phyloP scores from a whole-genome alignment of 176 grass and related monocot species.

The Lolium perenne region DNA sequence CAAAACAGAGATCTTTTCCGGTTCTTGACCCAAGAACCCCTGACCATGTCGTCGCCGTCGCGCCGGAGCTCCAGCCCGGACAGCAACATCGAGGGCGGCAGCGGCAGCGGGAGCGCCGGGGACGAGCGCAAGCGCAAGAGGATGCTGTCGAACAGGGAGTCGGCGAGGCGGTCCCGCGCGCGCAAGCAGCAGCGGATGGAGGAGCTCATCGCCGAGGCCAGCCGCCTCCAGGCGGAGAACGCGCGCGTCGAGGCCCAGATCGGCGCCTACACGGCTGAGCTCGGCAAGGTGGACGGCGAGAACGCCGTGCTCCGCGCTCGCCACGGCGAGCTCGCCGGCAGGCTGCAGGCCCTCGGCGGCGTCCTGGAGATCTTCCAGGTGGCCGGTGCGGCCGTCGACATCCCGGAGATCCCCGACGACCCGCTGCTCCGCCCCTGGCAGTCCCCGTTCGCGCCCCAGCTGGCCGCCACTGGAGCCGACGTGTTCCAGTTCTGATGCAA shows the following conservation, averaged over 20 bases:
- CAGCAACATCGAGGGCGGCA: slow-evolving; percentile 35
- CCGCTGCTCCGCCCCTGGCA: slow-evolving; percentile 73
- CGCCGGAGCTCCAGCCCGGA: slow-evolving; percentile 59
- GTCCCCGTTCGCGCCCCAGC: slow-evolving; percentile 54
- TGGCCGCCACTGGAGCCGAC: neutral
- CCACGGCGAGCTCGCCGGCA: slow-evolving; percentile 49
- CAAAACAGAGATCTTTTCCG: neutral
- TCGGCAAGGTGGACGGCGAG: slow-evolving; percentile 59
- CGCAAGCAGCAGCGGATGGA: slow-evolving; percentile 73
- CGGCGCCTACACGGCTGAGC: slow-evolving; percentile 33
- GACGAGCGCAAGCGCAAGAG: slow-evolving; percentile 80
- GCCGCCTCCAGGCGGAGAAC: slow-evolving; percentile 61
- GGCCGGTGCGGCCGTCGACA: slow-evolving; percentile 60
- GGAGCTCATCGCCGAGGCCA: slow-evolving; percentile 57
- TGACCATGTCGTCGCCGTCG: slow-evolving; percentile 50
- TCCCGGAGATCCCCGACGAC: slow-evolving; percentile 65
- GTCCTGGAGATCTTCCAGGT: slow-evolving; percentile 67
- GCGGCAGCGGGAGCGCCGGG: neutral
- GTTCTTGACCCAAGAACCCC: slow-evolving; percentile 8
- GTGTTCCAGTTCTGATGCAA: slow-evolving; percentile 52
- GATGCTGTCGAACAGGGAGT: slow-evolving; percentile 86
- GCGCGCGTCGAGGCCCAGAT: slow-evolving; percentile 42
- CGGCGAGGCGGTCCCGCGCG: slow-evolving; percentile 64
- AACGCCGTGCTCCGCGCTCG: slow-evolving; percentile 63
- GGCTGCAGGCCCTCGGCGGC: slow-evolving; percentile 54